phyloP scores from a whole-genome alignment of 169 alveolate genomes.

The Plasmodium ovale region DNA sequence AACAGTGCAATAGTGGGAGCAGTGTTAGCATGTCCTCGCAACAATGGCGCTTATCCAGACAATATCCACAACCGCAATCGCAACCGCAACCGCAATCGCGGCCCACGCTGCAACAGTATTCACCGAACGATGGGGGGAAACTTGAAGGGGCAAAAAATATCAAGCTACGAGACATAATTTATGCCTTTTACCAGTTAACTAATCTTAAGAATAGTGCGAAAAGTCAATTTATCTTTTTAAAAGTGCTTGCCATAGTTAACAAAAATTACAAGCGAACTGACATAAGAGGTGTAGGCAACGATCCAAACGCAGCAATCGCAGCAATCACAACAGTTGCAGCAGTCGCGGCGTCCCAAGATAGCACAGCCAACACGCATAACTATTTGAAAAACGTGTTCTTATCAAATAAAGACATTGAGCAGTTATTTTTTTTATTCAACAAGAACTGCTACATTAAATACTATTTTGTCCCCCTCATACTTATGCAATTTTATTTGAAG shows the following conservation, averaged over 20 bases:
- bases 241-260: constrained; percentile 23
- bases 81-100: background rate
- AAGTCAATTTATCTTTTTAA: constrained; percentile 33
- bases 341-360: background rate
- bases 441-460: constrained; percentile 20
- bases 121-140: background rate
- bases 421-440: constrained; percentile 34
- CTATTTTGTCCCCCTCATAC: constrained; percentile 31
- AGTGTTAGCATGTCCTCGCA: too few relatives aligned
- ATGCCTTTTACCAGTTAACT: constrained; percentile 44
- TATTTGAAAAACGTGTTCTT: constrained; percentile 6
- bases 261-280: background rate
- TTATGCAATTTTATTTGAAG: constrained; percentile 39
- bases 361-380: background rate
- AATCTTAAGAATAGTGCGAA: constrained; percentile 12
- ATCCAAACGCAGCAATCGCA: background rate
- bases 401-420: constrained; percentile 63
- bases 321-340: background rate
- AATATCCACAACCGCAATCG: background rate
- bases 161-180: constrained; percentile 49
- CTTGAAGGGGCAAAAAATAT: constrained; percentile 14
- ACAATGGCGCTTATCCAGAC: too few relatives aligned
- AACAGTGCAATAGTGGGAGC: background rate
- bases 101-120: background rate
- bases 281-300: background rate